Conservation (phyloP, 495 filamentous ascomycete genomes). For the Trichoderma gamsii region DNA sequence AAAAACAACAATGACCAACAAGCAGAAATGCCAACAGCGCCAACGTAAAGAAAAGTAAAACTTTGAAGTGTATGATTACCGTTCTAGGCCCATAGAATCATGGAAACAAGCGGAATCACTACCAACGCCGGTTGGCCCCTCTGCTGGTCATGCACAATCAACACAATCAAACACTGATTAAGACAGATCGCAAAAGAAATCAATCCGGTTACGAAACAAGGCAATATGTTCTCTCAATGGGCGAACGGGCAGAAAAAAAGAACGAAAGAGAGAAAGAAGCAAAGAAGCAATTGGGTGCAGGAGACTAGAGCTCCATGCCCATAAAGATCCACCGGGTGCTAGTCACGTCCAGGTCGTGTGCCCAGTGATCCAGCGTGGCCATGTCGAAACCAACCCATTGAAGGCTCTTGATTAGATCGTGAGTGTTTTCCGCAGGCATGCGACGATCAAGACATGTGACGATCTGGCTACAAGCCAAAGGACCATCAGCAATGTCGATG, state of each 20-base stretch:
- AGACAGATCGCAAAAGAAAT: not conserved
- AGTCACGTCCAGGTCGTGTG: conserved; percentile 44
- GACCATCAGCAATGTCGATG: conserved; percentile 74
- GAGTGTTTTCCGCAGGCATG: conserved; percentile 49
- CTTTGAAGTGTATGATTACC: not conserved
- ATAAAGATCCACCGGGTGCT: conserved; percentile 80
- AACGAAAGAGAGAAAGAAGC: conserved; percentile 19
- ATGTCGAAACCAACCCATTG: conserved; percentile 90
- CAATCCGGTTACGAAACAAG: not conserved
- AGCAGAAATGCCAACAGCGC: not conserved
- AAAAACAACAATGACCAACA: not conserved
- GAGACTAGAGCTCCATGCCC: conserved; percentile 65
- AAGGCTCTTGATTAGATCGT: conserved; percentile 67
- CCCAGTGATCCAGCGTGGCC: conserved; percentile 70
- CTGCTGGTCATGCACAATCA: no score
- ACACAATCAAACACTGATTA: not conserved
- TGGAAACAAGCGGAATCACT: no score
- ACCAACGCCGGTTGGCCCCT: no score
- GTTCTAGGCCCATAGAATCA: not conserved
- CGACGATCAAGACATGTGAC: conserved; percentile 73
- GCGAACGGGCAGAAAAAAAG: conserved; percentile 18
- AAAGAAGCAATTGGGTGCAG: no score
- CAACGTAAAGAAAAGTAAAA: not conserved
- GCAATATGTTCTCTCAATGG: conserved; percentile 6
- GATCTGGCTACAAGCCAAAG: conserved; percentile 67